Conservation (phyloP, 768 basidiomycete species). For the Naganishia friedmannii region DNA sequence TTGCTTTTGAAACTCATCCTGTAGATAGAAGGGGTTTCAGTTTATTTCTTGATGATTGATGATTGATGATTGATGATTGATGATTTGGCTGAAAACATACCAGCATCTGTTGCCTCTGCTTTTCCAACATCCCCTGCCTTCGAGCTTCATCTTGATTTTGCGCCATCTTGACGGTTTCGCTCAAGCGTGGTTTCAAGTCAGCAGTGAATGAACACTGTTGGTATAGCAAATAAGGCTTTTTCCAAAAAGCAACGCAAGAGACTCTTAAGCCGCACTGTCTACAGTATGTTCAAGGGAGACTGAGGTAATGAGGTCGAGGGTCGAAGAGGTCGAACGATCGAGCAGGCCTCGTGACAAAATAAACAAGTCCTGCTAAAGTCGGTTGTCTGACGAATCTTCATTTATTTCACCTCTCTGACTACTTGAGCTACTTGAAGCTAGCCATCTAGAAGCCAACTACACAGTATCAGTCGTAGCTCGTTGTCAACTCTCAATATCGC, state of each 20-base stretch:
- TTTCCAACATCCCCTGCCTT: slow-evolving; percentile 61
- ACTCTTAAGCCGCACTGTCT: too few relatives aligned
- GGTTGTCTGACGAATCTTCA: neutral
- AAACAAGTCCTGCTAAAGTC: neutral
- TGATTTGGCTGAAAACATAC: neutral
- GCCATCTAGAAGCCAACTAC: too few relatives aligned
- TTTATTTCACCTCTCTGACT: neutral
- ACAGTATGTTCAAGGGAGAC: neutral
- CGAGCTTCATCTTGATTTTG: slow-evolving; percentile 75
- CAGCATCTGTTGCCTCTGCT: slow-evolving; percentile 27
- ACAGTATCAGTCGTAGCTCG: too few relatives aligned
- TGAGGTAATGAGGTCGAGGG: neutral
- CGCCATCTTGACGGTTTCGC: slow-evolving; percentile 59
- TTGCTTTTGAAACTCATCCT: slow-evolving; percentile 27
- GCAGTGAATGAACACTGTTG: neutral
- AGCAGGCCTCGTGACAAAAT: neutral
- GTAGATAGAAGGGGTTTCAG: neutral
- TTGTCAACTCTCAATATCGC: neutral
- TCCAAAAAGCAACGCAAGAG: neutral
- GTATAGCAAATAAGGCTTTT: neutral
- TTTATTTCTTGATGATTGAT: neutral
- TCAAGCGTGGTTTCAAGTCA: neutral
- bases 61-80: too few relatives aligned
- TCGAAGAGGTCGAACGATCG: neutral
- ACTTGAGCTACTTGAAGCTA: too few relatives aligned